Evolutionary conservation across 305 asterid genomes (phyloP), one percentile per base, ranked within the genome.

Genomic region (Striga hermonthica): DNA sequence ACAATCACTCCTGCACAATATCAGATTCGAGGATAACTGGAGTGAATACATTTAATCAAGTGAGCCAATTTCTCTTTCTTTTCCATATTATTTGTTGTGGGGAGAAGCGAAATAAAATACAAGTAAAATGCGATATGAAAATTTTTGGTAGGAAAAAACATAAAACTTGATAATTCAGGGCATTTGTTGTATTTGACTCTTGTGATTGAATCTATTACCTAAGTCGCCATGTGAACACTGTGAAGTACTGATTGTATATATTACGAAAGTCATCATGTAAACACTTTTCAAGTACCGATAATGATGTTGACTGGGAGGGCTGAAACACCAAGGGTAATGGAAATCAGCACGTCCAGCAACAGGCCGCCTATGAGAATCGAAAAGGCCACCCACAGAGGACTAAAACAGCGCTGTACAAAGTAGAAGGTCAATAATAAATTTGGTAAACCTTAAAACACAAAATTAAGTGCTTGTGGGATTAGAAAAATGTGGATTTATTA

Each of bases 331-430:
- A 87, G 86, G 38, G 86, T 80, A 37, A 85, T 75, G 9, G 93
- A 83, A 70, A 85, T 83, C 69, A 87, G 82, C 74, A 87, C 88
- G 65, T 87, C 95, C 81, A 85, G 70, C 74, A 83, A 60, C 62
- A 87, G 95, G 60, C 92, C 90, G 34, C 88, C 92, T 9, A 85
- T 76, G 45, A 87, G 90, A 77, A 87, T 87, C 4, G 82, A 83
- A 70, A 87, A 85, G 39, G 95, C 95, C 57, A 87, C 82, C 95
- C 95, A 85, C 60, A 87, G 90, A 52, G 90, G 93, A 75, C 80
- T 80, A 53, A 83, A 79, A 68, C 92, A 85, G 8, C 85, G 80
- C 88, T 87, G 87, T 44, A 65, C 50, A 34, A 39, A 77, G 67
- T 43, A 70, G 16, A 1, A 14, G 37, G 63, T 68, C 47, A 73